These are phyloP conservation scores for Nakaseomyces nivariensis DNA, from an alignment of 1,139 yeast genomes.

Conservation along the genomic window DNA sequence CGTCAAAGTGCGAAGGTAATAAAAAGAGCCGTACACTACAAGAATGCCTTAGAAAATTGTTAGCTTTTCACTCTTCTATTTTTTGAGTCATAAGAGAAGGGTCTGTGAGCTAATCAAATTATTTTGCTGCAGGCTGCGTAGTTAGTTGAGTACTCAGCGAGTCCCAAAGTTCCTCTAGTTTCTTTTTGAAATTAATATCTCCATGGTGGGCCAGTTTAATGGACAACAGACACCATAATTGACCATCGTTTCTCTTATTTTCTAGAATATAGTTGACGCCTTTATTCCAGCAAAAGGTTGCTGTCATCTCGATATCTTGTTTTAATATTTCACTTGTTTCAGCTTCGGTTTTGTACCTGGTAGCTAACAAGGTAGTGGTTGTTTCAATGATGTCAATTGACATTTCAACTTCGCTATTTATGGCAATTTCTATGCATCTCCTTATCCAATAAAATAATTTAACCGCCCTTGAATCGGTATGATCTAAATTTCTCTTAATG, in stretches of 20 bases:
- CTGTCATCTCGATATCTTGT: constrained; percentile 15
- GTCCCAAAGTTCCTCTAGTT: constrained; percentile 15
- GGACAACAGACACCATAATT: constrained; percentile 16
- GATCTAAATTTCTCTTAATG: constrained; percentile 4
- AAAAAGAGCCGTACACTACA: too few relatives aligned
- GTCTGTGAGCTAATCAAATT: too few relatives aligned
- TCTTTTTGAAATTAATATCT: constrained; percentile 10
- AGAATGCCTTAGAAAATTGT: too few relatives aligned
- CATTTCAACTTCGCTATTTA: not conserved
- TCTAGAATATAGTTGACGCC: constrained; percentile 18
- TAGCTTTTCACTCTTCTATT: too few relatives aligned
- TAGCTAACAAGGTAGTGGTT: not conserved
- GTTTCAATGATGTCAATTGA: not conserved
- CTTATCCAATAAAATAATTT: constrained; percentile 9
- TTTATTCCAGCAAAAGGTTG: constrained; percentile 21
- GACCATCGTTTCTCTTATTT: constrained; percentile 9
- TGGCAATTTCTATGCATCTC: constrained; percentile 3
- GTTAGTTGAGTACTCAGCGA: not conserved
- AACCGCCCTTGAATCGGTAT: not conserved
- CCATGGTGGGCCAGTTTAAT: constrained; percentile 13
- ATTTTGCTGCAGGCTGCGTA: not conserved
- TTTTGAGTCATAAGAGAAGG: too few relatives aligned
- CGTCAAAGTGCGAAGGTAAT: too few relatives aligned
- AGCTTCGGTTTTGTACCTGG: not conserved
- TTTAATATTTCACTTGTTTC: not conserved